phyloP scores from a whole-genome alignment of 768 basidiomycete species.

The Suillus bovinus region DNA sequence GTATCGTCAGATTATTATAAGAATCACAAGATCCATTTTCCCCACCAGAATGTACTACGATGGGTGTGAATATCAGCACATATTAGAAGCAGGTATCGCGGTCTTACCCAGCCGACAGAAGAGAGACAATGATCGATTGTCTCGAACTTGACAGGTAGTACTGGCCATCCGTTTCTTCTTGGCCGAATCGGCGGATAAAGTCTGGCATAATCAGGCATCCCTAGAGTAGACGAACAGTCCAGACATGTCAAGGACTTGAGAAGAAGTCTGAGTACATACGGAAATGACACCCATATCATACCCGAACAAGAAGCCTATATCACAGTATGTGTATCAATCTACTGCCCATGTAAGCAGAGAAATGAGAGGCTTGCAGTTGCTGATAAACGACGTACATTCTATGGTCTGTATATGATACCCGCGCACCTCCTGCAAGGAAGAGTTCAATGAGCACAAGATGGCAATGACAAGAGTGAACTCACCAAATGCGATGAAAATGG shows the following conservation, averaged over 20 bases:
- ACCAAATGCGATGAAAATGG: conserved; percentile 76
- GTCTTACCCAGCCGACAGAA: conserved; percentile 68
- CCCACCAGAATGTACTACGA: conserved; percentile 52
- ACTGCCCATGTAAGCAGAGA: not conserved
- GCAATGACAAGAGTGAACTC: conserved; percentile 22
- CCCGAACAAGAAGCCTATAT: conserved; percentile 67
- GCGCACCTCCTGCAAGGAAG: conserved; percentile 23
- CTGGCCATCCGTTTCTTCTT: conserved; percentile 45
- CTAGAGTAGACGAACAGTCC: conserved; percentile 28
- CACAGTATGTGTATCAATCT: not conserved
- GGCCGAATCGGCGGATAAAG: conserved; percentile 70
- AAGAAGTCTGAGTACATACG: conserved; percentile 34
- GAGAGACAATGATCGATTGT: conserved; percentile 77
- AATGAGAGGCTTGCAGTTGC: conserved; percentile 3
- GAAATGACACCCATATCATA: conserved; percentile 81
- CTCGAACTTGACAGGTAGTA: conserved; percentile 57
- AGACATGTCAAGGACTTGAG: not conserved
- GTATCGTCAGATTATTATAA: conserved; percentile 7
- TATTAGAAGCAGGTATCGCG: not conserved
- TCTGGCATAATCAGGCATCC: conserved; percentile 82
- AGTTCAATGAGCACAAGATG: not conserved
- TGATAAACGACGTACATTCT: conserved; percentile 3
- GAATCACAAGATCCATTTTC: not conserved
- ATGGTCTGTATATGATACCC: not conserved
- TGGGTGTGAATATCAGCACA: conserved; percentile 1